These are phyloP conservation scores for Thelephora ganbajun DNA, from an alignment of 768 basidiomycete species.

Conservation along the genomic window DNA sequence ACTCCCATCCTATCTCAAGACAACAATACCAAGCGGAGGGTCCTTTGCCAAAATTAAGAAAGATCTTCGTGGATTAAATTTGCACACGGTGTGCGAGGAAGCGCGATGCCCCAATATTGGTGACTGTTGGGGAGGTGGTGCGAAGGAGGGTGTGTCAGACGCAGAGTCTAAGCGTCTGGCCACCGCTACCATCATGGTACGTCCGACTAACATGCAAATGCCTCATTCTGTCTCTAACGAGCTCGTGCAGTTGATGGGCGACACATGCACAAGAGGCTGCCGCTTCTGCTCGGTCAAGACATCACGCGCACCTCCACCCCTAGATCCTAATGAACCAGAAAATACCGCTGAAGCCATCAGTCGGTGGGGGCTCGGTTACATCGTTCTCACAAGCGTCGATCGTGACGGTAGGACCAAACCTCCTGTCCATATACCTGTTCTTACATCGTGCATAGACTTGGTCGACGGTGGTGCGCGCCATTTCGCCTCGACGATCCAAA, in stretches of 20 bases:
- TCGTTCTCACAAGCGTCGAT: slow-evolving; percentile 93
- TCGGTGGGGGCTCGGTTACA: slow-evolving; percentile 96
- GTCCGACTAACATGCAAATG: slow-evolving; percentile 8
- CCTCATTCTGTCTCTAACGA: background rate
- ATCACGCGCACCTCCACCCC: slow-evolving; percentile 69
- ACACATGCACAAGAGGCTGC: slow-evolving; percentile 96
- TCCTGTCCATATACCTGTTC: background rate
- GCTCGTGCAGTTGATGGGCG: slow-evolving; percentile 78
- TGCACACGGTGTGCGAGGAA: slow-evolving; percentile 98
- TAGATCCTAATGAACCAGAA: slow-evolving; percentile 95
- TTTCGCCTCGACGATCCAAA: slow-evolving; percentile 89
- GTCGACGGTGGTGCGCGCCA: slow-evolving; percentile 85
- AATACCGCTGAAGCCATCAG: slow-evolving; percentile 97
- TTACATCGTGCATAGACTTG: slow-evolving; percentile 45
- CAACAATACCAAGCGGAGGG: slow-evolving; percentile 76
- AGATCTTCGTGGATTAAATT: slow-evolving; percentile 78
- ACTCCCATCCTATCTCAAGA: slow-evolving; percentile 79
- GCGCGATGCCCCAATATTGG: slow-evolving; percentile 98
- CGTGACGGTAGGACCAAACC: slow-evolving; percentile 61
- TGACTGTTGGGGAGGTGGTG: slow-evolving; percentile 90
- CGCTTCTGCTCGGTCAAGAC: slow-evolving; percentile 98
- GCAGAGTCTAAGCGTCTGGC: slow-evolving; percentile 69
- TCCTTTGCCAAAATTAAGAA: slow-evolving; percentile 91
- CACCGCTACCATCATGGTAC: slow-evolving; percentile 97
- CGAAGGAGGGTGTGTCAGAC: slow-evolving; percentile 42